Base-by-base conservation (phyloP, 495 filamentous ascomycete species). In the Pyrenula massariospora region DNA sequence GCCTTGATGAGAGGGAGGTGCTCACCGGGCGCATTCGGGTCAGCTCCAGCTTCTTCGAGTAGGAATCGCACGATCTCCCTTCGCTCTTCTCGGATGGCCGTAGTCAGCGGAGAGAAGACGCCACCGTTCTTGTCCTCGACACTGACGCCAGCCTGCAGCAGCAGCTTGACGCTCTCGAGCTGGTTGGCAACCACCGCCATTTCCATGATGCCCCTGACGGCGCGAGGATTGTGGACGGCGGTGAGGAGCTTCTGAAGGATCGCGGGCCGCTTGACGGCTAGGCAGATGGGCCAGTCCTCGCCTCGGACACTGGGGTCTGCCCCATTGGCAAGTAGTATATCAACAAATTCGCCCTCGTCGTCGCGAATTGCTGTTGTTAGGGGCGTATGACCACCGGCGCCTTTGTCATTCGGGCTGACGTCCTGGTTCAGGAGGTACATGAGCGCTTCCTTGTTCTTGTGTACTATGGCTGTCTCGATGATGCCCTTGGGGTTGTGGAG, bases 61-160 rank as follows among this genome's bases (percentile, higher is more conserved):
- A 82, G 67, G 64, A 66, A 80, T 5, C 60, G 62, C 8, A 77
- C 70, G 55, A 80, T 80, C 12, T 72, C 70, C 55, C 67, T 70
- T 54, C 71, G 69, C 24, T 73, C 65, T 57, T 82, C 78, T 10
- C 78, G 73, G 56, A 80, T 73, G 2, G 77, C 75, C 2, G 78
- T 80, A 0, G 77, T 79, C 15, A 82, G 65, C 2, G 77, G 76
- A 12, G 74, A 77, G 65, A 80, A 80, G 23, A 80, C 76, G 15
- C 77, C 77, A 21, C 76, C 77, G 59, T 80, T 80, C 65, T 75
- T 77, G 63, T 78, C 77, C 58, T 81, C 78, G 24, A 79, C 75
- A 49, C 76, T 71, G 25, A 76, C 73, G 3, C 76, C 74, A 19
- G 72, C 72, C 24, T 76, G 50, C 8, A 68, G 63, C 10, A 83